phyloP scores from a whole-genome alignment of 2,329 filamentous ascomycete genomes.

The Phyllosticta citribraziliensis region DNA sequence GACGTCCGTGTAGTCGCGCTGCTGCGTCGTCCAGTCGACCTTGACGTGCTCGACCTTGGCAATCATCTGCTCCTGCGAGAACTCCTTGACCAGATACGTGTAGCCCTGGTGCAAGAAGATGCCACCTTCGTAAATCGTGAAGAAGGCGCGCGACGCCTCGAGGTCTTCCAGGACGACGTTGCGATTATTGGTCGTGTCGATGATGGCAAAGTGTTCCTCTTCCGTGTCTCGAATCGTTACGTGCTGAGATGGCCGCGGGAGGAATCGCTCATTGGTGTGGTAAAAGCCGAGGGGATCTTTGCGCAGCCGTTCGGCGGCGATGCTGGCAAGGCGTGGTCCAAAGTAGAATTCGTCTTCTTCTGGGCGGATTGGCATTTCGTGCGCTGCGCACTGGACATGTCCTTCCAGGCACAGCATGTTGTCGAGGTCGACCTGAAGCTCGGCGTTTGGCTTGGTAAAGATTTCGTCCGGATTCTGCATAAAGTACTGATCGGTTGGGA shows the following conservation, averaged over 20 bases:
- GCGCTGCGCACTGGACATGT: constrained; percentile 89
- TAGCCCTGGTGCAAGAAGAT: constrained; percentile 96
- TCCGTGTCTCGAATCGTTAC: constrained; percentile 84
- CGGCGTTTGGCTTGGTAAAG: constrained; percentile 81
- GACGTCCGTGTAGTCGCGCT: constrained; percentile 88
- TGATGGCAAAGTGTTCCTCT: constrained; percentile 87
- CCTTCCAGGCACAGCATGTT: constrained; percentile 89
- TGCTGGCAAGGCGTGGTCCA: constrained; percentile 57
- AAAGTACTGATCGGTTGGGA: constrained; percentile 87
- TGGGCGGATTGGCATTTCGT: constrained; percentile 85
- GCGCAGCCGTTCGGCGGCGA: constrained; percentile 65
- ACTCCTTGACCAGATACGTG: constrained; percentile 84
- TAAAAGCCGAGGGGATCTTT: constrained; percentile 73
- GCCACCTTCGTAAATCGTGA: constrained; percentile 91
- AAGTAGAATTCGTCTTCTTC: constrained; percentile 71
- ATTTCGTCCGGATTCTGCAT: constrained; percentile 95
- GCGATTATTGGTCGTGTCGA: constrained; percentile 72
- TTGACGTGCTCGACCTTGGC: constrained; percentile 82
- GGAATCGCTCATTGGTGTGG: constrained; percentile 80
- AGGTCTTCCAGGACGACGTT: constrained; percentile 89
- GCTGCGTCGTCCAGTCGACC: constrained; percentile 90
- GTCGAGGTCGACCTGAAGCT: constrained; percentile 80
- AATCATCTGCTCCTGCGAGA: constrained; percentile 67
- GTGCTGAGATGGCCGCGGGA: constrained; percentile 70
- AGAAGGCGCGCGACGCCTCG: constrained; percentile 90